These are phyloP conservation scores for Coemansia sp. DNA, from an alignment of 192 early-diverging fungal species.

Conservation along the genomic window DNA sequence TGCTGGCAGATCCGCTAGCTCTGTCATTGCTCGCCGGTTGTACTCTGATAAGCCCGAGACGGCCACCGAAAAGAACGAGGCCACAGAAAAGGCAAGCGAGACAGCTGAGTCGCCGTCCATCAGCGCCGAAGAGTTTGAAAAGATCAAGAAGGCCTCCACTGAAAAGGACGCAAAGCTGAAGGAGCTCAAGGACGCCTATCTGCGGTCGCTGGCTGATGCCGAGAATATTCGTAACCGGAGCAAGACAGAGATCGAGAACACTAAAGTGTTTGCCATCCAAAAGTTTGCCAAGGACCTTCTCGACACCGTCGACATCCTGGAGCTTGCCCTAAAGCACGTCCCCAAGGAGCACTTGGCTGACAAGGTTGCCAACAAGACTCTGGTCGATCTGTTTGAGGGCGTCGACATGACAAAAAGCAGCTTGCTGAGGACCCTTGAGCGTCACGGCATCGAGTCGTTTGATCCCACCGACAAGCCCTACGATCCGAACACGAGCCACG, in stretches of 20 bases:
- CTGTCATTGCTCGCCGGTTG: constrained; percentile 20
- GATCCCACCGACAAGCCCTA: constrained; percentile 88
- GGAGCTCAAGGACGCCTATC: constrained; percentile 77
- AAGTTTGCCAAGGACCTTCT: constrained; percentile 99
- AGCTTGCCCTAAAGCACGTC: constrained; percentile 87
- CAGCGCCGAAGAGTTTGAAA: constrained; percentile 31
- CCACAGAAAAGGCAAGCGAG: constrained; percentile 5
- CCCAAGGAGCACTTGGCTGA: constrained; percentile 67
- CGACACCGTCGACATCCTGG: constrained; percentile 88
- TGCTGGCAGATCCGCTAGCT: not conserved
- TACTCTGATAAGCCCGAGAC: constrained; percentile 42
- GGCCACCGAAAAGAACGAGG: not conserved
- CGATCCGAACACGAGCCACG: constrained; percentile 94
- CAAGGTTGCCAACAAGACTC: constrained; percentile 59
- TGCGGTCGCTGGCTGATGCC: constrained; percentile 92
- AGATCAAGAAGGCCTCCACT: constrained; percentile 26
- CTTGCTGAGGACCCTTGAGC: constrained; percentile 83
- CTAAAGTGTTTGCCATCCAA: constrained; percentile 89
- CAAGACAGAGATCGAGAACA: constrained; percentile 80
- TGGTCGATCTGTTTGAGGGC: constrained; percentile 85
- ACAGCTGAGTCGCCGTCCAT: not conserved
- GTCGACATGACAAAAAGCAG: constrained; percentile 88
- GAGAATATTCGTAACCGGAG: constrained; percentile 95
- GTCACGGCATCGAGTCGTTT: constrained; percentile 83
- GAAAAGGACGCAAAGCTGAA: constrained; percentile 59